Percentiles rank a stretch among this genome's conserved stretches.
Evolutionary conservation across 805 yeast genomes (phyloP).

Genomic region (Candida hispaniensis): DNA sequence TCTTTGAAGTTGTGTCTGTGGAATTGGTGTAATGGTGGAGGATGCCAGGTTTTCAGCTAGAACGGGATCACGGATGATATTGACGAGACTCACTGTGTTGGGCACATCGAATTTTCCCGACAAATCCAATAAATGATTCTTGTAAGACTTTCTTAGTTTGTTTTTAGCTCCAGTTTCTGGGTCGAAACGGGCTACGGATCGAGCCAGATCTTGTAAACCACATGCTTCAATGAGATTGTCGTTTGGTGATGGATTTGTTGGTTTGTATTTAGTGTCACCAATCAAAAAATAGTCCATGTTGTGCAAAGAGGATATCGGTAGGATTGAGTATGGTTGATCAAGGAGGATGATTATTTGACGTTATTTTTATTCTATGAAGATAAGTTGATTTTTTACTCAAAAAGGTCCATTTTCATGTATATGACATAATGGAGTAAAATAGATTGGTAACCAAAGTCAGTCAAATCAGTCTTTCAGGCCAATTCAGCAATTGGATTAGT

Average conservation of each 20-base stretch:
- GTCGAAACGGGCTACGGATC: slow-evolving; percentile 75
- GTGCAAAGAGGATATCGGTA: too few relatives aligned
- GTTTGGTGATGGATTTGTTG: slow-evolving; percentile 40
- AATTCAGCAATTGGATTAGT: too few relatives aligned
- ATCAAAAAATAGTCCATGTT: slow-evolving; percentile 10
- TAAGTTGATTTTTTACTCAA: too few relatives aligned
- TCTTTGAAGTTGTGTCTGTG: slow-evolving; percentile 21
- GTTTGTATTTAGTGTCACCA: slow-evolving; percentile 15
- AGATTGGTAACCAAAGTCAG: too few relatives aligned
- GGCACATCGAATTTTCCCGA: slow-evolving; percentile 47
- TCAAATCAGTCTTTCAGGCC: too few relatives aligned
- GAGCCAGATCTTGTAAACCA: slow-evolving; percentile 54
- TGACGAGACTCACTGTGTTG: slow-evolving; percentile 19
- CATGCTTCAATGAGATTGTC: slow-evolving; percentile 62
- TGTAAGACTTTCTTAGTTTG: slow-evolving; percentile 86
- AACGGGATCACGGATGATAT: slow-evolving; percentile 18
- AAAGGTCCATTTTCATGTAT: too few relatives aligned
- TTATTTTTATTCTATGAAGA: too few relatives aligned
- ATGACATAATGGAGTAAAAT: too few relatives aligned
- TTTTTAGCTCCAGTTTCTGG: slow-evolving; percentile 87
- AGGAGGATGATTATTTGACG: too few relatives aligned
- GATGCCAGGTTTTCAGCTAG: slow-evolving; percentile 23
- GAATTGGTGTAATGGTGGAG: slow-evolving; percentile 19
- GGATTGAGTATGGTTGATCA: too few relatives aligned
- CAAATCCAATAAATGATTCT: slow-evolving; percentile 78